Evolutionary conservation across 2,329 filamentous ascomycete species (phyloP), one percentile per base, ranked within the genome.

Genomic region (Cladosporium phlei): DNA sequence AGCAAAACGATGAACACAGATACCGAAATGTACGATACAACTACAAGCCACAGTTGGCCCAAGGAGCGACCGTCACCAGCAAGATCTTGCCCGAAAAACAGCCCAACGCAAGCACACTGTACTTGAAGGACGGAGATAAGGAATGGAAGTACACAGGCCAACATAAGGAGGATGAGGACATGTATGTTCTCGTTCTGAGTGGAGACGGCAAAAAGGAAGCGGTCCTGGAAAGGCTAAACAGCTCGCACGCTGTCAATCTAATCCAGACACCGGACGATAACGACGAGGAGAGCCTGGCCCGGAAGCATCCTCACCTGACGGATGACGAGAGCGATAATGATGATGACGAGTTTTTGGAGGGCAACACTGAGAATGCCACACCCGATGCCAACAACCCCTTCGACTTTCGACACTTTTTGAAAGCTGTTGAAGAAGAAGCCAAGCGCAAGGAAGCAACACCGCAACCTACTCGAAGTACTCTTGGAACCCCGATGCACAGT

Each of bases 211-310:
- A 56, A 43, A 54, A 46, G 22, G 58, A 60, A 37, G 51, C 55
- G 38, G 48, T 58, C 29, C 76, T 96, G 46, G 88, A 96, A 69
- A 82, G 81, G 42, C 73, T 96, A 46, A 80, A 88, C 61, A 85
- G 83, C n/a, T 82, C 83, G 29, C 85, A 95, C 67, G 83, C 88
- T 59, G 90, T 95, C 83, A 96, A 95, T 65, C 69, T 95, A 45
- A 81, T 79, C 43, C 80, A 77, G 46, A 81, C 81, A 11, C 86
- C 85, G 2, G 78, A 75, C 54, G 83, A 84, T 58, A 70, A 74
- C 45, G 79, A 87, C 55, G 67, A 75, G 44, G 77, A 78, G 22
- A 79, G 76, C 58, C 72, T 94, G 30, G 75, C 79, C 38, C 76
- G 80, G 39, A 76, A 83, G 59, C 82, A 87, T 60, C 74, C 80